Percentiles rank a stretch among this genome's conserved stretches.
phyloP scores from a whole-genome alignment of 371 early-diverging fungal species.

The Syncephalastrum racemosum region DNA sequence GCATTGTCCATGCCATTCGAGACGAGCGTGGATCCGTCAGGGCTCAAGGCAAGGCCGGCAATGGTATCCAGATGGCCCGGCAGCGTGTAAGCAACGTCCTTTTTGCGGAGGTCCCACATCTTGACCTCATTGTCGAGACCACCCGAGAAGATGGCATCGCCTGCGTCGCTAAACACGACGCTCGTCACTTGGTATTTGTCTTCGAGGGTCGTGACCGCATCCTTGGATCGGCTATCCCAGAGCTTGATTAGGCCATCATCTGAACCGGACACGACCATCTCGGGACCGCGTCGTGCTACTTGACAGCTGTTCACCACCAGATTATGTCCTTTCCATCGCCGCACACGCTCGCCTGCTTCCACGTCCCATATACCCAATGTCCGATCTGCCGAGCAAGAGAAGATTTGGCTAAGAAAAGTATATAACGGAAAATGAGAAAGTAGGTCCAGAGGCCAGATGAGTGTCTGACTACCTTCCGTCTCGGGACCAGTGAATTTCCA shows the following conservation, averaged over 20 bases:
- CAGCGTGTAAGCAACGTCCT: conserved; percentile 63
- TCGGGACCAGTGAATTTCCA: conserved; percentile 90
- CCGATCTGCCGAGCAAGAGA: conserved; percentile 74
- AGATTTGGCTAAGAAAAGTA: conserved; percentile 56
- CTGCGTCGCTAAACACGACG: conserved; percentile 75
- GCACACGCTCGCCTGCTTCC: conserved; percentile 70
- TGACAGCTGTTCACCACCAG: conserved; percentile 75
- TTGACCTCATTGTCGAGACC: conserved; percentile 90
- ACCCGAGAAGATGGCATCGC: conserved; percentile 82
- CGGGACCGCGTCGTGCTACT: conserved; percentile 62
- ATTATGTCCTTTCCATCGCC: conserved; percentile 75
- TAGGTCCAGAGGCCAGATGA: not conserved
- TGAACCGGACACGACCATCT: conserved; percentile 70
- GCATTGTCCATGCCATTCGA: conserved; percentile 90
- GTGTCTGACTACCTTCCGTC: conserved; percentile 61
- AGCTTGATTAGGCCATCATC: conserved; percentile 77
- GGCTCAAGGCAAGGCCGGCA: conserved; percentile 82
- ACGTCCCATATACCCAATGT: conserved; percentile 82
- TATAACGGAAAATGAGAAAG: not conserved
- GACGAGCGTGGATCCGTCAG: conserved; percentile 80
- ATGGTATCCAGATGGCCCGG: conserved; percentile 89
- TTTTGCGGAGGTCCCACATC: conserved; percentile 88
- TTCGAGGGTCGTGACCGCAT: conserved; percentile 70
- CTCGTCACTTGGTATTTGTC: conserved; percentile 82
- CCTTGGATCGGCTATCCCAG: conserved; percentile 79